Base-by-base conservation (phyloP, 2,329 filamentous ascomycete species). In the Colletotrichum ledebouriae region DNA sequence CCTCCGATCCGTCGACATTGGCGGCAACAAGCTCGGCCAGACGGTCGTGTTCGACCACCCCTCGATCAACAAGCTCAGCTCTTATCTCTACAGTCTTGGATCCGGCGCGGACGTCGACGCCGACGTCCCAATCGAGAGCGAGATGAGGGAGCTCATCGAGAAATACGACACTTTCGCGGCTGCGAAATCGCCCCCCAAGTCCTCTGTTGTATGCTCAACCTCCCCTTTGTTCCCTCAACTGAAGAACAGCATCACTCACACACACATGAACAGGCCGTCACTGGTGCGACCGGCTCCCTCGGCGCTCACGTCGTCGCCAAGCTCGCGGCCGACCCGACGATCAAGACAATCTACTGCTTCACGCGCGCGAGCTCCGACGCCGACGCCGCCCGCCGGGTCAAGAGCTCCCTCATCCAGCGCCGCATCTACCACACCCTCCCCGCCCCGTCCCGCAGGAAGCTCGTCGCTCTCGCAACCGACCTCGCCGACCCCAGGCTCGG, bases 221-320 rank as follows among this genome's bases (percentile, higher is more conserved):
- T 1, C 25, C 25, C 25, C 25, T 5, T 13, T 13, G 6, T n/a
- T 13, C 0, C 1, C 7, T 4, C 7, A 6, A 6, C 6, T 13
- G 7, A 6, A n/a, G 4, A 0, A 2, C 6, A 20, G 11, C 1
- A 4, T 6, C 4, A 50, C 61, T 65, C 13, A 68, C 13, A 6
- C 15, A 3, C 15, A 3, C 22, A 22, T 22, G 22, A 29, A 29
- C 37, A 80, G 75, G 76, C 89, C 1, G 75, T 92, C 3, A 92
- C 90, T 0, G 90, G 90, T 2, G 85, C 86, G 0, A 92, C 90
- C 0, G 90, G 90, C 1, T 89, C 89, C 2, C 80, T 92, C 0
- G 90, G 90, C 1, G 82, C 87, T 0, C 88, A 90, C 71, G 78
- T 90, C 1, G 80, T 88, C 2, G 83, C 85, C 3, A 84, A 88